Base-by-base conservation (phyloP, 192 early-diverging fungal genomes). In the Chytriomyces sp. region DNA sequence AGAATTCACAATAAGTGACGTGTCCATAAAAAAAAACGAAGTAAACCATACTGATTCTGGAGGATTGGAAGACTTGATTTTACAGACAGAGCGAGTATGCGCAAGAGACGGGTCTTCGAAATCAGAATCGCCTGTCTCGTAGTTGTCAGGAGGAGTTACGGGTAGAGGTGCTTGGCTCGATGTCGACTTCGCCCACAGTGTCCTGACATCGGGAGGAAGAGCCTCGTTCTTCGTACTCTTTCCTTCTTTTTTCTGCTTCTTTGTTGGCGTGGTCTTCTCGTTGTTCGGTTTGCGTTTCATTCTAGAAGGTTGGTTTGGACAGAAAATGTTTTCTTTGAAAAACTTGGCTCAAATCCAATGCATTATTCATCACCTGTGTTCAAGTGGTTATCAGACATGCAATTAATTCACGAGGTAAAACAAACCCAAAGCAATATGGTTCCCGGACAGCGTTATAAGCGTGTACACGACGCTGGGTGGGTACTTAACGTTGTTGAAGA, bases 401-500 rank as follows among this genome's bases (percentile, higher is more conserved):
- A n/a, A n/a, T n/a, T n/a, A n/a, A n/a, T 73, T 73, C 60, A 59
- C 64, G 61, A 77, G 43, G 23, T 82, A 72, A 20, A 81, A 77
- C 48, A 82, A 35, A 8, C 64, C 78, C 11, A 79, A 60, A 8
- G 78, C n/a, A 0, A 69, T 23, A 47, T 83, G 82, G 28, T 79
- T 73, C 11, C 72, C 73, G 2, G 70, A 68, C 23, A 83, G 26
- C 9, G 65, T 83, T 18, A 76, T 75, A 5, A 64, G 20, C 23
- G 72, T 77, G 26, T 81, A 83, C n/a, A 77, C 76, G 13, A 83
- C 64, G 24, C 46, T 43, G 3, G 82, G 82, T 3, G 82, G 82
- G 53, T 83, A 83, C 77, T 83, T 83, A 13, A 74, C 78, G 20
- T 81, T 72, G 57, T 83, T 81, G 61, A 83, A 78, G 69, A 83